Base-by-base conservation (phyloP, 192 early-diverging fungal species). In the Coemansia sp. region DNA sequence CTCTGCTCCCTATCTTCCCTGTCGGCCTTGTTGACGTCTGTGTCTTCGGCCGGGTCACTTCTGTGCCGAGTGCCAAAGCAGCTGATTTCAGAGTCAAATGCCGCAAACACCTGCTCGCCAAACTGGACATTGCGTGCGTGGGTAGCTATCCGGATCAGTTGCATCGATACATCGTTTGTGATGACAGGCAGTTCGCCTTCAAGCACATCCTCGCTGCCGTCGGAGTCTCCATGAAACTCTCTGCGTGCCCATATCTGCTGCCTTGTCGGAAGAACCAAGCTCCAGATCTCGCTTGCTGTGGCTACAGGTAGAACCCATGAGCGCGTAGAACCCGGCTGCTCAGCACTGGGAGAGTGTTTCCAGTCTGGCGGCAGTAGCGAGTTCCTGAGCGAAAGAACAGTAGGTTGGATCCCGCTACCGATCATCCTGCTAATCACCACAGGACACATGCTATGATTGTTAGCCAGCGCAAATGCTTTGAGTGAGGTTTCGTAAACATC, bases 81-180 rank as follows among this genome's bases (percentile, higher is more conserved):
- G 55, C n/a, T 57, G 19, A 36, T 36, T 8, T 57, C 55, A 35
- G 55, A 34, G 50, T 62, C 43, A 22, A 79, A 61, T 13, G 71
- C 71, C 17, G 61, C 67, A 66, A 79, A 73, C 22, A 79, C 63
- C 33, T 73, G 57, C 34, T 79, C 67, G 49, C 76, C 76, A 70
- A 79, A 79, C 34, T 66, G 63, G 15, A 67, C 61, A n/a, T 69
- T 55, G 29, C 67, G 71, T n/a, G 71, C 76, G 50, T 60, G 62
- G 9, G 76, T 71, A 19, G 76, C 76, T 15, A 73, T 63, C 7
- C 76, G 70, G 19, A 79, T 73, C 41, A 73, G 58, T 67, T 79
- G 76, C 25, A 71, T 59, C 3, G 76, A 70, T 46, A 79, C 57
- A 61, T 79, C 76, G 57, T 73, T 79, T 35, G 73, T 71, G 54